Base-by-base conservation (phyloP, 805 yeast species). In the Metschnikowia hibisci region DNA sequence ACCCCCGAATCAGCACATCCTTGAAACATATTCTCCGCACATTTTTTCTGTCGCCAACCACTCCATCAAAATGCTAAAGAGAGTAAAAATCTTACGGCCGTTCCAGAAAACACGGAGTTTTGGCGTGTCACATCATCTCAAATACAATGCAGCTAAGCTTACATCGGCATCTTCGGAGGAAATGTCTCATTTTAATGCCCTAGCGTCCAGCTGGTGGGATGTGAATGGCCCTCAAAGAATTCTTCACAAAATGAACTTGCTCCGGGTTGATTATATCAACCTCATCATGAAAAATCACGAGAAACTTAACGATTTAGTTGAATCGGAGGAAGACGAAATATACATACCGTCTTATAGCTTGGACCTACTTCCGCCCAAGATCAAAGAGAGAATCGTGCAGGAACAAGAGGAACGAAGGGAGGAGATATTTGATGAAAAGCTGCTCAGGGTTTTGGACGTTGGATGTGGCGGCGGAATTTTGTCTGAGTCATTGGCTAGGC, bases 381-480 rank as follows among this genome's bases (percentile, higher is more conserved):
- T 86, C 31, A 64, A 76, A 22, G 45, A 58, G 4, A 71, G 70
- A 33, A 79, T 84, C 9, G 44, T 67, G 9, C 47, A 48, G 18
- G 84, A 82, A 44, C 81, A 80, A 44, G 79, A 78, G 18, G 44
- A 53, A 13, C 69, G 72, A 36, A 58, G 77, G 44, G 71, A 69
- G 8, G 64, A 63, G 29, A 55, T 66, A 23, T 63, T 66, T 32
- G 45, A 43, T 3, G 46, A 60, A 3, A 52, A 74, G 42, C 65
- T 73, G 35, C 67, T 80, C 41, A 61, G 63, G 12, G 89, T 81
- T 1, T 66, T 93, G 43, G 99, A 93, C 59, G 81, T 93, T 41
- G 99, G 99, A 1, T 93, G 99, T 62, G 99, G 99, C 14, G 99
- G 99, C n/a, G 99, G 99, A 0, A 82, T 93, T 20, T 67, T 93